These are phyloP conservation scores for Ramaria sp. DNA, from an alignment of 768 basidiomycete genomes.

Conservation along the genomic window DNA sequence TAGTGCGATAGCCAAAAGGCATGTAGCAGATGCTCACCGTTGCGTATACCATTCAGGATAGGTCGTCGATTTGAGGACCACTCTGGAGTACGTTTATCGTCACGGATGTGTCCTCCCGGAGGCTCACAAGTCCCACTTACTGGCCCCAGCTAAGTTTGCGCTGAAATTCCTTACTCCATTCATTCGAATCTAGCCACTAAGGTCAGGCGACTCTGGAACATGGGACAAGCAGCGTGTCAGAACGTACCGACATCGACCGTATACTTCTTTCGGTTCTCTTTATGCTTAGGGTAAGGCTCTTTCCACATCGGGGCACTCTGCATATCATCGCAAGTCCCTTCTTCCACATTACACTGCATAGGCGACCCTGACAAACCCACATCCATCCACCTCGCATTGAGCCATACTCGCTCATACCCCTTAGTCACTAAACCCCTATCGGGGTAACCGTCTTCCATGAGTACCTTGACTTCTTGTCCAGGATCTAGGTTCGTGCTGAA, in stretches of 20 bases:
- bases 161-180: constrained; percentile 17
- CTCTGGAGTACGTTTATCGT: constrained; percentile 21
- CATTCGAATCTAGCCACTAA: constrained; percentile 24
- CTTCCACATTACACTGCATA: constrained; percentile 29
- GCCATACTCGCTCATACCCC: constrained; percentile 17
- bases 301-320: constrained; percentile 13
- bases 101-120: constrained; percentile 4
- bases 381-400: constrained; percentile 51
- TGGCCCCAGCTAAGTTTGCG: background rate
- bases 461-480: background rate
- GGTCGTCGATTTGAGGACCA: constrained; percentile 60
- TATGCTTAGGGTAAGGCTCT: background rate
- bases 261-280: background rate
- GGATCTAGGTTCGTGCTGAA: background rate
- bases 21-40: constrained; percentile 11
- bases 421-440: background rate
- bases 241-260: background rate
- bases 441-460: background rate
- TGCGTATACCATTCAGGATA: constrained; percentile 59
- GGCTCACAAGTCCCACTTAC: background rate
- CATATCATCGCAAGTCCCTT: constrained; percentile 34
- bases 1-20: background rate
- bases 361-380: constrained; percentile 43
- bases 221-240: background rate
- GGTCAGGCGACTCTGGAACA: background rate